Percentiles rank a stretch among this genome's conserved stretches.
These are phyloP conservation scores for Epichloe baconii DNA, from an alignment of 2,329 filamentous ascomycete species.

Conservation along the genomic window DNA sequence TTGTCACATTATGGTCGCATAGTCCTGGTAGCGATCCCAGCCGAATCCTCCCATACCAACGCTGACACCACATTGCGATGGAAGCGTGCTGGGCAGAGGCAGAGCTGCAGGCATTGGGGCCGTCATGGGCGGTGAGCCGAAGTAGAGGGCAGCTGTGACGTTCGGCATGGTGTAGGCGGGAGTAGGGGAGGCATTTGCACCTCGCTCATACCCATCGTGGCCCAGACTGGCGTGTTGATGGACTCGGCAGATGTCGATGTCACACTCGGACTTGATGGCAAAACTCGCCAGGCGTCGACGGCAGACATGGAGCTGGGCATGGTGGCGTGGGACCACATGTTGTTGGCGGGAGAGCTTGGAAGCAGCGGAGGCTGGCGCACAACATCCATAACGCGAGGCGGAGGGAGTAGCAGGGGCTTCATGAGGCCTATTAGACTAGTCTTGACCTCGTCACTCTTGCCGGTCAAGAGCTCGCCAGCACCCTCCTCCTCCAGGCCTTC, in stretches of 20 bases:
- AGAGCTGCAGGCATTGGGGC: slow-evolving; percentile 58
- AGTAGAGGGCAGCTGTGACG: slow-evolving; percentile 62
- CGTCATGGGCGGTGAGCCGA: slow-evolving; percentile 63
- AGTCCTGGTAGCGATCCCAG: slow-evolving; percentile 79
- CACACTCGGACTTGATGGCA: slow-evolving; percentile 77
- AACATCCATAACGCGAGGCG: slow-evolving; percentile 79
- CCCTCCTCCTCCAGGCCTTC: slow-evolving; percentile 96
- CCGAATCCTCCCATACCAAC: slow-evolving; percentile 61
- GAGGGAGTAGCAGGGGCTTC: slow-evolving; percentile 73
- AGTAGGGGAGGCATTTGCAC: slow-evolving; percentile 66
- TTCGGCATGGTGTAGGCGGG: slow-evolving; percentile 64
- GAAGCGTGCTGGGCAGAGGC: slow-evolving; percentile 75
- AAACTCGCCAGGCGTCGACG: slow-evolving; percentile 79
- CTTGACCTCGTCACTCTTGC: slow-evolving; percentile 90
- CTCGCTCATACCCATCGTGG: slow-evolving; percentile 61
- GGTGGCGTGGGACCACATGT: slow-evolving; percentile 68
- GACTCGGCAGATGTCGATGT: slow-evolving; percentile 59
- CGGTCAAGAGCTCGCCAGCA: slow-evolving; percentile 80
- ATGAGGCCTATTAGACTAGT: slow-evolving; percentile 71
- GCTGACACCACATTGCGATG: slow-evolving; percentile 68
- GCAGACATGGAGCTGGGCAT: slow-evolving; percentile 53
- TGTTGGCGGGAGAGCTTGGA: slow-evolving; percentile 64
- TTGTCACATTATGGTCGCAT: slow-evolving; percentile 78
- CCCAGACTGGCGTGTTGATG: slow-evolving; percentile 60
- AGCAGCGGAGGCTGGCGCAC: slow-evolving; percentile 76